Evolutionary conservation across 352 stramenopile genomes (phyloP).

Genomic region (Phytopythium mirpurense): DNA sequence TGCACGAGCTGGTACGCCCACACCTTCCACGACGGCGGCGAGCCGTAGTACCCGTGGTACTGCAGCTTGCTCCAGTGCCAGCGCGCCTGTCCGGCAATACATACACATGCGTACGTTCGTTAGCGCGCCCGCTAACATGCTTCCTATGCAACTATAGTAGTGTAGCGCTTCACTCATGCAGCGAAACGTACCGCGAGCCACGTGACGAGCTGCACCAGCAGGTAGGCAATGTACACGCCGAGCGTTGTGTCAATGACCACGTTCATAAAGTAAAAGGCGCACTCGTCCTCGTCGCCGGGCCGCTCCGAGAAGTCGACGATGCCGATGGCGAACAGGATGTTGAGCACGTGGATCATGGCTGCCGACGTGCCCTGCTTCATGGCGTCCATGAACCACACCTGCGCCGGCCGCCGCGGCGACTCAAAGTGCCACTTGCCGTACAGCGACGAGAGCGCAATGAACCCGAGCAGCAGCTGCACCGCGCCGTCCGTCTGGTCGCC

Average conservation of each 20-base stretch:
- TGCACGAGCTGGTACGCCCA: constrained; percentile 60
- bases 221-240: constrained; percentile 77
- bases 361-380: constrained; percentile 81
- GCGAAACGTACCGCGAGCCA: constrained; percentile 31
- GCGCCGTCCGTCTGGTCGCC: constrained; percentile 64
- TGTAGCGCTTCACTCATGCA: too few relatives aligned
- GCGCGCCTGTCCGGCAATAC: constrained; percentile 19
- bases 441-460: constrained; percentile 72
- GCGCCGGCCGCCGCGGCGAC: constrained; percentile 42
- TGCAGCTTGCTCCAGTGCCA: constrained; percentile 57
- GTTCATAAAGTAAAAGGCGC: constrained; percentile 86
- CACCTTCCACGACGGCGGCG: constrained; percentile 55
- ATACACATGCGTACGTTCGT: not conserved
- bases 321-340: constrained; percentile 73
- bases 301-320: constrained; percentile 53
- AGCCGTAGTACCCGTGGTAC: constrained; percentile 60
- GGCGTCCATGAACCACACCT: constrained; percentile 81
- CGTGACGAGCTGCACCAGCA: constrained; percentile 60
- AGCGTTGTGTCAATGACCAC: constrained; percentile 81
- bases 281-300: constrained; percentile 58
- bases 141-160: too few relatives aligned
- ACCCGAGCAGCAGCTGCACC: constrained; percentile 70
- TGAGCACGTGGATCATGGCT: constrained; percentile 74
- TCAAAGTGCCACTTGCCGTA: constrained; percentile 79
- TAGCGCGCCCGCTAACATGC: too few relatives aligned